Percentiles rank a stretch among this genome's conserved stretches.
These are phyloP conservation scores for Forsythia suspensa DNA, from an alignment of 257 asterid genomes.

Conservation along the genomic window DNA sequence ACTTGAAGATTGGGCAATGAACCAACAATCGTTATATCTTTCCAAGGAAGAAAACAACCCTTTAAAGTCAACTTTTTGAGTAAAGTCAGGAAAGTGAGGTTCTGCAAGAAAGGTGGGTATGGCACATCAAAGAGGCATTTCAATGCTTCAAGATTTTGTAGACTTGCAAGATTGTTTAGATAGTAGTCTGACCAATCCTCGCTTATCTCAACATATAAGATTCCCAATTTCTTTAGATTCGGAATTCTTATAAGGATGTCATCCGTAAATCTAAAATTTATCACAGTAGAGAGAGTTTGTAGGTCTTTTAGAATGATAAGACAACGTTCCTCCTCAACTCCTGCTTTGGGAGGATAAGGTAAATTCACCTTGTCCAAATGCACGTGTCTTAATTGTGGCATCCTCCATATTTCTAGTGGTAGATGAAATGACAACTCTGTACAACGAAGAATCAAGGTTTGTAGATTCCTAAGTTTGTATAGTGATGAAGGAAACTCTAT, in stretches of 20 bases:
- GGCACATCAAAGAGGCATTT: neutral
- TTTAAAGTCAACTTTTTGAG: slow-evolving; percentile 21
- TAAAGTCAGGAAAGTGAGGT: slow-evolving; percentile 7
- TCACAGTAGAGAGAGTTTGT: neutral
- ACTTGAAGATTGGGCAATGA: slow-evolving; percentile 18
- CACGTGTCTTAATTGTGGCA: slow-evolving; percentile 9
- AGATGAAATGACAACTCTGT: neutral
- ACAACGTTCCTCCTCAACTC: neutral
- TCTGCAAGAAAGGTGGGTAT: neutral
- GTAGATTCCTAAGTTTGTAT: no score
- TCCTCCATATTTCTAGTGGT: neutral
- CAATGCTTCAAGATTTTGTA: slow-evolving; percentile 16
- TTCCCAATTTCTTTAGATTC: slow-evolving; percentile 18
- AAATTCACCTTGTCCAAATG: neutral
- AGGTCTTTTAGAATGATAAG: slow-evolving; percentile 2
- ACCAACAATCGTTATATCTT: slow-evolving; percentile 10
- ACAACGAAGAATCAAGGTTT: no score
- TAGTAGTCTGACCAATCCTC: neutral
- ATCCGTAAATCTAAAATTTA: slow-evolving; percentile 2
- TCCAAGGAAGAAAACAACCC: slow-evolving; percentile 4
- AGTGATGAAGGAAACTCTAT: no score
- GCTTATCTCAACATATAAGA: neutral
- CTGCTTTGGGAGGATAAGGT: neutral
- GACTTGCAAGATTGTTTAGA: slow-evolving; percentile 12
- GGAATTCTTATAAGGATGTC: slow-evolving; percentile 1